Base-by-base conservation (phyloP, 2,329 filamentous ascomycete genomes). In the Apiospora koreana region DNA sequence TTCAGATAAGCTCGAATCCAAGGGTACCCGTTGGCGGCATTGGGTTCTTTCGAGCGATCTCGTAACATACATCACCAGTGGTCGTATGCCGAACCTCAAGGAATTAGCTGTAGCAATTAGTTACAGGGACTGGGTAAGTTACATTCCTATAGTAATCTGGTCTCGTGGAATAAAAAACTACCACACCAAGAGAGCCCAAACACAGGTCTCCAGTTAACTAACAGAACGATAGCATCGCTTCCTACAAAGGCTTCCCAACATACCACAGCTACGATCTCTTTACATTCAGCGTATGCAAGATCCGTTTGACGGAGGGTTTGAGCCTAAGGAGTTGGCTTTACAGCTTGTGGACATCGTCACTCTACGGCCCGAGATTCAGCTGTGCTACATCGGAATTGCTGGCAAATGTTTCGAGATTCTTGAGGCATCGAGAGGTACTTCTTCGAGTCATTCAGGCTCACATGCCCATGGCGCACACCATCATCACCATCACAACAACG, bases 331-430 rank as follows among this genome's bases (percentile, higher is more conserved):
- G 77, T 84, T 94, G 41, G 93, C 92, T 0, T 83, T 93, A 72
- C 92, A 95, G 77, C 88, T 95, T 65, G 86, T 94, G 42, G 92
- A 95, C 78, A 93, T 95, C 64, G 90, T 95, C 69, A 90, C 92
- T 16, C 84, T 96, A 21, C 87, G 92, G 5, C 92, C 92, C 0
- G 92, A 95, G 74, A 88, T 95, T 35, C 90, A 92, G 76, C 85
- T 96, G 18, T 93, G 91, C 79, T 95, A 95, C 77, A 87, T 95
- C 75, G 94, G 92, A 23, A 88, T 96, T 69, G 86, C 86, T n/a
- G 84, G 84, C 50, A 95, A 94, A 79, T 96, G 94, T 80, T 96
- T 93, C 76, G 93, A 96, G 79, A 92, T 96, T 42, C 81, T 94
- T 9, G 93, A 96, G 79, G 86, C 86, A 67, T 83, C 86, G 21